Base-by-base conservation (phyloP, 78 protist genomes). In the Parvularia atlantis region DNA sequence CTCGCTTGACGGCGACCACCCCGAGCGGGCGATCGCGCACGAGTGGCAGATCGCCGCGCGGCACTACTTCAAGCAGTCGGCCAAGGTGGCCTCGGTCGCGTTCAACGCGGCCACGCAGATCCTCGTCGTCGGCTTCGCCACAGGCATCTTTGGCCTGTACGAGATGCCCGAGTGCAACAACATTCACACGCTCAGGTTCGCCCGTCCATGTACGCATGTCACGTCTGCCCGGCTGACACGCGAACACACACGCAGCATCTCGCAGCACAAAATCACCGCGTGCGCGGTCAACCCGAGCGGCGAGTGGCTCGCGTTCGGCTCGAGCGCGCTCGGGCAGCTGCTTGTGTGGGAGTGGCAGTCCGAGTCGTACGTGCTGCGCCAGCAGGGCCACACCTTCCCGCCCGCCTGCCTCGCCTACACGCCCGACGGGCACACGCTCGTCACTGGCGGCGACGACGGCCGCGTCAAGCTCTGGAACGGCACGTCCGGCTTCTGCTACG, bases 311-410 rank as follows among this genome's bases (percentile, higher is more conserved):
- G 98, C 95, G 22, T 82, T 95, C 16, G 97, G 90, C 28, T 56
- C 71, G 35, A 62, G 58, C 13, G 50, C 44, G n/a, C 60, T 74
- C 19, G 95, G 94, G 0, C 95, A 91, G 71, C 80, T 95, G 22
- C 69, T 91, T 22, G 97, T 93, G 35, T 93, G 97, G 97, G 97
- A 93, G 58, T 93, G 97, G 97, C 72, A 75, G 56, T 72, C 91
- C 6, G 97, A 93, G 66, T 76, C 91, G 20, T 86, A 81, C 39
- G 73, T 88, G 16, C 57, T 88, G 52, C 77, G 73, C 59, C 88
- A 89, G 69, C 83, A 79, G 59, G 76, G 87, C 33, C 97, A 91
- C 80, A 40, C 62, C 58, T 50, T 72, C 46, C 37, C 43, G 75
- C 43, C 31, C 54, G 5, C 2, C n/a, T 17, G 75, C 35, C 36